A percentile compares a stretch with the other conserved stretches of the same genome.
Evolutionary conservation across 306 rosid species (phyloP).

Genomic region (Vigna nakashimae): DNA sequence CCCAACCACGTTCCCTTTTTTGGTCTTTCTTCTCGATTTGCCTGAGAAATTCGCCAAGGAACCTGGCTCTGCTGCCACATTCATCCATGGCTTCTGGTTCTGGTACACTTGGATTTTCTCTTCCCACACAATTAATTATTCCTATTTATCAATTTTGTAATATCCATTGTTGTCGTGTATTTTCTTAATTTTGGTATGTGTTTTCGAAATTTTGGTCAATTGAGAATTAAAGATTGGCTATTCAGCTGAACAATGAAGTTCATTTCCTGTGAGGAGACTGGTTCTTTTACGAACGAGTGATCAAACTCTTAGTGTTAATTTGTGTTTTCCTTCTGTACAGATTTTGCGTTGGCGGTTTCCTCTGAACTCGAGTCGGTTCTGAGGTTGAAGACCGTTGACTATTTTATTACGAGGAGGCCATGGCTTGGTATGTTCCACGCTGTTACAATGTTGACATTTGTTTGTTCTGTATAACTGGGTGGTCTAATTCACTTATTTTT

Average conservation of each 20-base stretch:
- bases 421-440: slow-evolving; percentile 81
- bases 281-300: neutral
- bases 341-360: slow-evolving; percentile 62
- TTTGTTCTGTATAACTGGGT: neutral
- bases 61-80: slow-evolving; percentile 31
- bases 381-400: slow-evolving; percentile 73
- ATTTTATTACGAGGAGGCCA: slow-evolving; percentile 86
- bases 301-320: neutral
- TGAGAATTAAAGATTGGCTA: neutral
- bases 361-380: slow-evolving; percentile 82
- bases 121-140: slow-evolving; percentile 8
- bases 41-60: slow-evolving; percentile 36
- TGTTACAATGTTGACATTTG: neutral
- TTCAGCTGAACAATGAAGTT: slow-evolving; percentile 14
- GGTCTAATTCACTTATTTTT: slow-evolving; percentile 42
- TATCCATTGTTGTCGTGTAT: neutral
- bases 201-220: slow-evolving; percentile 5
- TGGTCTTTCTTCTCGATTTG: slow-evolving; percentile 21
- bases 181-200: slow-evolving; percentile 1
- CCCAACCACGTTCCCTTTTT: neutral
- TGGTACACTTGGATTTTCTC: slow-evolving; percentile 50
- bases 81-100: slow-evolving; percentile 86
- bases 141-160: neutral
- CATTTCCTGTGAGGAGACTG: slow-evolving; percentile 27
- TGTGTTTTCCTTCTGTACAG: slow-evolving; percentile 52